phyloP scores from a whole-genome alignment of 2,329 filamentous ascomycete species.

The Cadophora malorum region DNA sequence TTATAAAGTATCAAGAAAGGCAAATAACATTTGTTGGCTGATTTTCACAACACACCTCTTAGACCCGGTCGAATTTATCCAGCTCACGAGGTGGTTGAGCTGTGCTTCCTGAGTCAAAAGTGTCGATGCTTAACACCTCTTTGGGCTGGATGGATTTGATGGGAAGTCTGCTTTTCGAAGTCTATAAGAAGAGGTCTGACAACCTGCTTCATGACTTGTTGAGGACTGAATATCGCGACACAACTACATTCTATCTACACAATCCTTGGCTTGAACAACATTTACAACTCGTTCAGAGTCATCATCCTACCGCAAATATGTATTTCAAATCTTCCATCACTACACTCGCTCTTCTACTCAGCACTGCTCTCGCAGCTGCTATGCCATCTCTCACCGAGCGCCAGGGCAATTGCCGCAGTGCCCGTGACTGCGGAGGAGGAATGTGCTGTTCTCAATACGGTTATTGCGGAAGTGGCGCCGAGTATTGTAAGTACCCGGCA shows the following conservation, averaged over 20 bases:
- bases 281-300: background rate
- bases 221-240: background rate
- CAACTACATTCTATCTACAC: background rate
- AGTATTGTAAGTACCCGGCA: slow-evolving; percentile 1
- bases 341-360: background rate
- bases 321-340: background rate
- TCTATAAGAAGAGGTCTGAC: background rate
- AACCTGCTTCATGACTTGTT: background rate
- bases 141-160: background rate
- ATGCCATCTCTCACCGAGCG: slow-evolving; percentile 1
- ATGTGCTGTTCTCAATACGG: slow-evolving; percentile 2
- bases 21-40: background rate
- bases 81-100: no score
- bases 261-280: background rate
- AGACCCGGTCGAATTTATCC: background rate
- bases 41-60: background rate
- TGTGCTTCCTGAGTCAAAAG: background rate
- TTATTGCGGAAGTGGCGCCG: background rate
- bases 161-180: background rate
- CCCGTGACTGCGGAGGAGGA: background rate
- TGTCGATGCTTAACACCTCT: background rate
- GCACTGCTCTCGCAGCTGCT: slow-evolving; percentile 3
- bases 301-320: background rate
- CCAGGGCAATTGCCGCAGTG: background rate
- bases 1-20: background rate